These are phyloP conservation scores for Mortierella sp. DNA, from an alignment of 371 early-diverging fungal genomes.

Conservation along the genomic window DNA sequence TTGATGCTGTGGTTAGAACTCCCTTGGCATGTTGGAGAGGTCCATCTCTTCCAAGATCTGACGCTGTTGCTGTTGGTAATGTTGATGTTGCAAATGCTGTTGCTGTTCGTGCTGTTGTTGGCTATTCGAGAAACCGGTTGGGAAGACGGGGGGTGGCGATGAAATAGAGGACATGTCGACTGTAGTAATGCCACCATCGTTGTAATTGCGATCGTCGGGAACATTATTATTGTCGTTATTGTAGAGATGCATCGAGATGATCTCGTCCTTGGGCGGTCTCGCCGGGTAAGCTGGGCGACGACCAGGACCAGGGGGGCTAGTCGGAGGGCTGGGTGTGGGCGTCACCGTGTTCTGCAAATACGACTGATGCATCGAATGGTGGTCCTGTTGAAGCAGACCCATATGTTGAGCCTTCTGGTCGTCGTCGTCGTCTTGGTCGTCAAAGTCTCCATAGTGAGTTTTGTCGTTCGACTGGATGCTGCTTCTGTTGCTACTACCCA, in stretches of 20 bases:
- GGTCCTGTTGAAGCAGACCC: slow-evolving; percentile 9
- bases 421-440: too few species aligned
- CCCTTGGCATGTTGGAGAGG: slow-evolving; percentile 14
- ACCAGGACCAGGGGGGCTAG: too few species aligned
- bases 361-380: slow-evolving; percentile 1
- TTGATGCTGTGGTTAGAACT: neutral
- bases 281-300: slow-evolving; percentile 3
- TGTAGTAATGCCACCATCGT: neutral
- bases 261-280: slow-evolving; percentile 16
- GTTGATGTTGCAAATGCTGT: slow-evolving; percentile 8
- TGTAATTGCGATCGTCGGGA: neutral
- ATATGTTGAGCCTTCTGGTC: neutral
- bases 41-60: slow-evolving; percentile 7
- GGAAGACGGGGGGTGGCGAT: neutral
- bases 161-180: neutral
- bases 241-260: slow-evolving; percentile 1
- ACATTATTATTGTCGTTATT: neutral
- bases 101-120: slow-evolving; percentile 6
- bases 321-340: neutral
- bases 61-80: neutral
- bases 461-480: neutral
- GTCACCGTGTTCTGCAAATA: neutral
- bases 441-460: neutral
- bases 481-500: too few species aligned
- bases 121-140: neutral